These are phyloP conservation scores for Kwoniella pini DNA, from an alignment of 768 basidiomycete genomes.

Conservation along the genomic window DNA sequence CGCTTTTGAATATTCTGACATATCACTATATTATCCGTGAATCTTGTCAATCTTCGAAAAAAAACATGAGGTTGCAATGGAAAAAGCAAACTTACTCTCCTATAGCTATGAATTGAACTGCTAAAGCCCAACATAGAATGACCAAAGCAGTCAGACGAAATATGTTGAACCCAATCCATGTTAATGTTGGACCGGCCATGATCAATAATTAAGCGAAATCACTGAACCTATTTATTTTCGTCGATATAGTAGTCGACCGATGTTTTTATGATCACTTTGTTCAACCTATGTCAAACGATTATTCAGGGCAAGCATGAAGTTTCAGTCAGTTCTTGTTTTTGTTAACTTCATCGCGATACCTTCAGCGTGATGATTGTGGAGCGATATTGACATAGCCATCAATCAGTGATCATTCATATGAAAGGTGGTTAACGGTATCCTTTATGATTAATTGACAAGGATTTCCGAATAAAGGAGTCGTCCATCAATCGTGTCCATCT, in stretches of 20 bases:
- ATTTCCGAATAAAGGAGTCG: no score
- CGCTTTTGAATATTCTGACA: slow-evolving; percentile 3
- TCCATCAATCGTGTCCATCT: no score
- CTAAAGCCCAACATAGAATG: slow-evolving; percentile 36
- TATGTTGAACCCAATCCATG: slow-evolving; percentile 39
- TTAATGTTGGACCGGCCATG: slow-evolving; percentile 16
- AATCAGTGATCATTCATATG: neutral
- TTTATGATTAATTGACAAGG: neutral
- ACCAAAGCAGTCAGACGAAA: slow-evolving; percentile 32
- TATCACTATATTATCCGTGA: no score
- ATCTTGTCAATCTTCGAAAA: no score
- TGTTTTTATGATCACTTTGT: no score
- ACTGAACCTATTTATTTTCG: no score
- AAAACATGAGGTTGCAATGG: neutral
- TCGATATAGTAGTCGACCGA: no score
- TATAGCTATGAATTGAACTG: slow-evolving; percentile 36
- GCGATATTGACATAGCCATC: neutral
- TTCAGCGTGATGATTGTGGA: no score
- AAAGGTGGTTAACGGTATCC: neutral
- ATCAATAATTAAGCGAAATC: no score
- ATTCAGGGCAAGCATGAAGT: neutral
- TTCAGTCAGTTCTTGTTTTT: no score
- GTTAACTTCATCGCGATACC: no score
- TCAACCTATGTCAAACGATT: no score
- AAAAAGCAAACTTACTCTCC: slow-evolving; percentile 28